Evolutionary conservation across 139 green algal species (phyloP).

Genomic region (Chlamydomonas incerta): DNA sequence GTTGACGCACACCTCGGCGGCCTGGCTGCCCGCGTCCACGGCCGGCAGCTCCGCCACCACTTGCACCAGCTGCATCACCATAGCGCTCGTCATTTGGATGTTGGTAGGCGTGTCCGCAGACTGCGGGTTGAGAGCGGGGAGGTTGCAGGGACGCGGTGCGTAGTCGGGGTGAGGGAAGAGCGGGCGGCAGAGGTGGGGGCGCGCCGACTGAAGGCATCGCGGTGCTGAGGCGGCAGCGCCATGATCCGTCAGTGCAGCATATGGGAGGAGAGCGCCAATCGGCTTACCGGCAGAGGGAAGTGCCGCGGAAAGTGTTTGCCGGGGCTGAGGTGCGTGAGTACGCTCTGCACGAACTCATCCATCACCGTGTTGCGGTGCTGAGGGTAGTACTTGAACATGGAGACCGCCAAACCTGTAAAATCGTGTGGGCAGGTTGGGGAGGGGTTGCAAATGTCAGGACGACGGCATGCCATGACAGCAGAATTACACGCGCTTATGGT

Average conservation of each 20-base stretch:
- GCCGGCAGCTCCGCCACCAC: slow-evolving; percentile 46
- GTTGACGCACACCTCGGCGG: background rate
- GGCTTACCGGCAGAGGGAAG: slow-evolving; percentile 12
- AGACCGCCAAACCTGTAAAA: slow-evolving; percentile 62
- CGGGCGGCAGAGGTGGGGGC: too few relatives aligned
- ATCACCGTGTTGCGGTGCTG: slow-evolving; percentile 30
- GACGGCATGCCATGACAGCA: too few relatives aligned
- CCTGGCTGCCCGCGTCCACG: slow-evolving; percentile 1
- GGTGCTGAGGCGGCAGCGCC: too few relatives aligned
- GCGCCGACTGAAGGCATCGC: too few relatives aligned
- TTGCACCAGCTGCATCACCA: slow-evolving; percentile 84
- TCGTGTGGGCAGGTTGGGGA: too few relatives aligned
- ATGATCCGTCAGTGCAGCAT: too few relatives aligned
- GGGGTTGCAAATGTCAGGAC: too few relatives aligned
- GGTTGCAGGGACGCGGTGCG: too few relatives aligned
- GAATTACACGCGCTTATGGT: too few relatives aligned
- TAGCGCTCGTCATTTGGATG: slow-evolving; percentile 71
- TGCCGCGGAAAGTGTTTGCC: slow-evolving; percentile 17
- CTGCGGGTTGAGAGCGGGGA: background rate
- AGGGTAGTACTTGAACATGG: slow-evolving; percentile 39
- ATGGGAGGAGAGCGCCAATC: too few relatives aligned
- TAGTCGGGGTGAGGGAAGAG: too few relatives aligned
- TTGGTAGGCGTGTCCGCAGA: background rate
- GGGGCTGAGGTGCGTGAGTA: background rate
- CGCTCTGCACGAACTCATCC: slow-evolving; percentile 33